Conservation (phyloP, 139 green algal genomes). For the Spirogloea muscicola region DNA sequence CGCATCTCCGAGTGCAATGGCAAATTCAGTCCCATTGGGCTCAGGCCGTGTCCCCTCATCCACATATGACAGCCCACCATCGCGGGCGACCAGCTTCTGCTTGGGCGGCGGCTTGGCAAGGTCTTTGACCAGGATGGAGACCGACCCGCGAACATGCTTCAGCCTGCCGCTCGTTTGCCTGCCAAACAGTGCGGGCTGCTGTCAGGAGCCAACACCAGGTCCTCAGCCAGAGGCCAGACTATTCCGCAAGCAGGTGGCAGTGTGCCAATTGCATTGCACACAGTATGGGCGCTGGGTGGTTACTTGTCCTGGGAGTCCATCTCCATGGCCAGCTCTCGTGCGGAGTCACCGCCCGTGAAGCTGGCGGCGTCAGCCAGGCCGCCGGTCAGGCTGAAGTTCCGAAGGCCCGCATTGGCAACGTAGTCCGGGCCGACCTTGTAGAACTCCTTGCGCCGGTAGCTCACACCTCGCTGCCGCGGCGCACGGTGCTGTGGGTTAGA, state of each 20-base stretch:
- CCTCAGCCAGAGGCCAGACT: too few relatives aligned
- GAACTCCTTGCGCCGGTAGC: constrained; percentile 30
- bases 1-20: constrained; percentile 20
- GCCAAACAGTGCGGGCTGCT: too few relatives aligned
- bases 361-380: background rate
- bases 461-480: too few relatives aligned
- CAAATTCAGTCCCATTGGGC: constrained; percentile 45
- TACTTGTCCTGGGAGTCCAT: too few relatives aligned
- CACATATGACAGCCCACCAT: constrained; percentile 13
- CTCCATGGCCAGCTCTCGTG: too few relatives aligned
- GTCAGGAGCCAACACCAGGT: too few relatives aligned
- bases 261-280: too few relatives aligned
- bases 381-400: constrained; percentile 19
- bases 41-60: constrained; percentile 4
- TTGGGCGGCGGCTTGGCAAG: constrained; percentile 32
- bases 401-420: constrained; percentile 3
- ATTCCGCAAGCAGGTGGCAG: too few relatives aligned
- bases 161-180: too few relatives aligned
- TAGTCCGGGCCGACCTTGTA: constrained; percentile 6
- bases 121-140: constrained; percentile 1
- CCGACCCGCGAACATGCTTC: constrained; percentile 1
- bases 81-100: constrained; percentile 28
- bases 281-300: too few relatives aligned
- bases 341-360: constrained; percentile 2
- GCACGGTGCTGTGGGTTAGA: too few relatives aligned